A percentile compares a stretch with the other conserved stretches of the same genome.
phyloP scores from a whole-genome alignment of 2,329 filamentous ascomycete species.

The Calycina herbarum region DNA sequence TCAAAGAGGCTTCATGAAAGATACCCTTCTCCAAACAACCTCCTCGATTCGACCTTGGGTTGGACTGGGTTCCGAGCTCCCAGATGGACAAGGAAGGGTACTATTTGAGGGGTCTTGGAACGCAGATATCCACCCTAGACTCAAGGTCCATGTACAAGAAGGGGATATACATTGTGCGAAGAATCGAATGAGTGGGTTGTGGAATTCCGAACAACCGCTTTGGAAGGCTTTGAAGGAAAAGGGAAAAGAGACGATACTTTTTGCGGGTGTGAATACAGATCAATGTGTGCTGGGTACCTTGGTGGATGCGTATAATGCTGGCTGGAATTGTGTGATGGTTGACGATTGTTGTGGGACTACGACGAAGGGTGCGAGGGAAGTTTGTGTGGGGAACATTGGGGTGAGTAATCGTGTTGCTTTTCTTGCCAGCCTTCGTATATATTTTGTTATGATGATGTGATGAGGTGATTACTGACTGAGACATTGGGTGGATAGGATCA shows the following conservation, averaged over 20 bases:
- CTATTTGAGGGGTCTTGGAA: conserved; percentile 59
- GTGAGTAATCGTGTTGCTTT: conserved; percentile 34
- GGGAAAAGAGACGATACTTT: conserved; percentile 50
- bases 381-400: conserved; percentile 40
- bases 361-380: conserved; percentile 42
- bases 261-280: conserved; percentile 61
- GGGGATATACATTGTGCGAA: conserved; percentile 55
- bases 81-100: conserved; percentile 44
- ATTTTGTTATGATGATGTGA: no score
- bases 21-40: conserved; percentile 34
- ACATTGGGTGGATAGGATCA: conserved; percentile 15
- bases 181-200: conserved; percentile 59
- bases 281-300: conserved; percentile 60
- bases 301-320: conserved; percentile 54
- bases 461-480: conserved; percentile 8
- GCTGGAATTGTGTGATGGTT: conserved; percentile 56
- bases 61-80: conserved; percentile 50
- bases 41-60: conserved; percentile 25
- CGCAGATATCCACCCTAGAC: conserved; percentile 49
- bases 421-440: no score
- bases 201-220: conserved; percentile 46
- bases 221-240: conserved; percentile 44
- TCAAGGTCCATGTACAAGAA: conserved; percentile 42
- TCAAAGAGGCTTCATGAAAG: conserved; percentile 48
- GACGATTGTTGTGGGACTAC: conserved; percentile 56